phyloP scores from a whole-genome alignment of 208 protist species.

The Trypanosomatidae sp. region DNA sequence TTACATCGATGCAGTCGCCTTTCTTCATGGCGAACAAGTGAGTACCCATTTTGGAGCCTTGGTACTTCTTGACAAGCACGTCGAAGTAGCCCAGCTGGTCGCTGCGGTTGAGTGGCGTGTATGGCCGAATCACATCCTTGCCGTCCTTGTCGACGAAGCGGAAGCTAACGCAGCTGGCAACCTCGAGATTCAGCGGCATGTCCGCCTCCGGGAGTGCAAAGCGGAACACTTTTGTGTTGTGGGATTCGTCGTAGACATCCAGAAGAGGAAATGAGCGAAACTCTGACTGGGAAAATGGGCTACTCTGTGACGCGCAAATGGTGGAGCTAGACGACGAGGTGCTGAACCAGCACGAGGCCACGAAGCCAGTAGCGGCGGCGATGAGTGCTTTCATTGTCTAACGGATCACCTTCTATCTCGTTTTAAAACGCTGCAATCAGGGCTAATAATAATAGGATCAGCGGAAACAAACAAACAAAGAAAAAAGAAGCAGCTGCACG shows the following conservation, averaged over 20 bases:
- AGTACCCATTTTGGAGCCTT: slow-evolving; percentile 86
- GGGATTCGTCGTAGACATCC: slow-evolving; percentile 82
- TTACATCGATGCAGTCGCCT: slow-evolving; percentile 90
- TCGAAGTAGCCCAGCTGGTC: slow-evolving; percentile 91
- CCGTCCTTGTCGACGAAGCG: slow-evolving; percentile 76
- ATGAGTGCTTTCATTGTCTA: slow-evolving; percentile 72
- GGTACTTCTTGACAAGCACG: slow-evolving; percentile 90
- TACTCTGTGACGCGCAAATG: too few species aligned
- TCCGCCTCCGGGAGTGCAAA: slow-evolving; percentile 85
- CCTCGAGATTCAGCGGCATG: slow-evolving; percentile 78
- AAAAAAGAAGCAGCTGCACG: neutral
- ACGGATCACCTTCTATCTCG: too few species aligned
- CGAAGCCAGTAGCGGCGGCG: slow-evolving; percentile 47
- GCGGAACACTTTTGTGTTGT: slow-evolving; percentile 88
- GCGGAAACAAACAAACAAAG: too few species aligned
- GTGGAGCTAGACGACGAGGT: slow-evolving; percentile 27
- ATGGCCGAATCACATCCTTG: slow-evolving; percentile 83
- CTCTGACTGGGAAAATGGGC: slow-evolving; percentile 76
- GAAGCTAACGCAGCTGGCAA: slow-evolving; percentile 76
- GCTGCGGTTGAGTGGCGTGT: slow-evolving; percentile 79
- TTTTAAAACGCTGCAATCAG: too few species aligned
- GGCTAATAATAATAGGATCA: too few species aligned
- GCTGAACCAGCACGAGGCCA: slow-evolving; percentile 58
- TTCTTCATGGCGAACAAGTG: slow-evolving; percentile 92
- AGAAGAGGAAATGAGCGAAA: slow-evolving; percentile 82